A percentile compares a stretch with the other conserved stretches of the same genome.
These are phyloP conservation scores for Pyrenula massariospora DNA, from an alignment of 495 filamentous ascomycete species.

Conservation along the genomic window DNA sequence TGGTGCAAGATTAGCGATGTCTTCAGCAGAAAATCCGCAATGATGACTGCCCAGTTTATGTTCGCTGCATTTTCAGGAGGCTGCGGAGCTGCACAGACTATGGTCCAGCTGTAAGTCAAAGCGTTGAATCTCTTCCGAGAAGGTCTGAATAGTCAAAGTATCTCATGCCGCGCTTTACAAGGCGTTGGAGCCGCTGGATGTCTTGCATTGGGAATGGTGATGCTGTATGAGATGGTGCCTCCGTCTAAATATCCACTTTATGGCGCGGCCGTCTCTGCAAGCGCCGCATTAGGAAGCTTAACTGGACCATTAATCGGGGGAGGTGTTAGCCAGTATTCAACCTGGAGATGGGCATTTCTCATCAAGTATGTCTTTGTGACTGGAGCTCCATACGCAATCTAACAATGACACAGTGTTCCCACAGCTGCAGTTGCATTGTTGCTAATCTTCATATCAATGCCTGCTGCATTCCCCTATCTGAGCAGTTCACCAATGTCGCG, in stretches of 20 bases:
- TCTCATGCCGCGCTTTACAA: conserved; percentile 14
- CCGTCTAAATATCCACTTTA: conserved; percentile 19
- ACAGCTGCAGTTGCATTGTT: too few relatives aligned
- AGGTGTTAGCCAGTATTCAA: conserved; percentile 40
- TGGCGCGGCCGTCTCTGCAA: too few relatives aligned
- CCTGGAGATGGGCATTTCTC: conserved; percentile 44
- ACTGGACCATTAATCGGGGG: conserved; percentile 35
- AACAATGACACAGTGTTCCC: too few relatives aligned
- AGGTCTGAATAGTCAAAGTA: too few relatives aligned
- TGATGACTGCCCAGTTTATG: conserved; percentile 3
- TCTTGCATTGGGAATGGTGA: conserved; percentile 42
- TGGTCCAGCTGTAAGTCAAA: conserved; percentile 9
- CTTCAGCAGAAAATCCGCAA: conserved; percentile 5
- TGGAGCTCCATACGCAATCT: too few relatives aligned
- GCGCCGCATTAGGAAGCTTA: too few relatives aligned
- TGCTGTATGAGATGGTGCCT: conserved; percentile 36
- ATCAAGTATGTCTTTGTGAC: too few relatives aligned
- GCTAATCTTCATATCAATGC: too few relatives aligned
- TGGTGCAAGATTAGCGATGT: conserved; percentile 9
- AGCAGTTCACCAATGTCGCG: too few relatives aligned
- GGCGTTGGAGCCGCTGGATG: conserved; percentile 30
- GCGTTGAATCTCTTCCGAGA: not conserved
- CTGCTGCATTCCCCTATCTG: too few relatives aligned
- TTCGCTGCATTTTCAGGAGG: conserved; percentile 10
- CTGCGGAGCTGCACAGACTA: conserved; percentile 12